Conservation (phyloP, 2,329 filamentous ascomycete species). For the Talaromyces albobiverticillius region DNA sequence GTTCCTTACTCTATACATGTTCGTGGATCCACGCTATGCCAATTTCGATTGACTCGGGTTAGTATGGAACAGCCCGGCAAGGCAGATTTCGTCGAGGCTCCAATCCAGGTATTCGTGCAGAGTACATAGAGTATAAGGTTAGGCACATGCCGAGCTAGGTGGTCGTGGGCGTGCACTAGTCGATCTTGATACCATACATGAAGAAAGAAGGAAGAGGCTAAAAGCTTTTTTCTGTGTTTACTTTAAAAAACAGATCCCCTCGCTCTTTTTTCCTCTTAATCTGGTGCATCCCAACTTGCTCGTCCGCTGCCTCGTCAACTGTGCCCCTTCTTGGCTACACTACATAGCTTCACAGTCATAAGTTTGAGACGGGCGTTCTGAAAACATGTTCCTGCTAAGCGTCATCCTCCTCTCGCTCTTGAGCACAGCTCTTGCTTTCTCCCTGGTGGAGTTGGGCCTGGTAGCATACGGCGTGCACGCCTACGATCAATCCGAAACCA, state of each 20-base stretch:
- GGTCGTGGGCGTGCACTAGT: neutral
- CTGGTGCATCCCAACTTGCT: no score
- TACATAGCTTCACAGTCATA: no score
- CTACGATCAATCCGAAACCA: constrained; percentile 7
- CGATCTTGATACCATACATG: neutral
- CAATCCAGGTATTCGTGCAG: neutral
- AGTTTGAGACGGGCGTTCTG: no score
- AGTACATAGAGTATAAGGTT: neutral
- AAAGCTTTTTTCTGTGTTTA: neutral
- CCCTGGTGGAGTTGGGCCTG: constrained; percentile 29
- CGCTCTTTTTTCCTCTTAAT: neutral
- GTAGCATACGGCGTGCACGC: constrained; percentile 19
- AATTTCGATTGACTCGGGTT: neutral
- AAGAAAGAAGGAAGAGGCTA: neutral
- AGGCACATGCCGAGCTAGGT: neutral
- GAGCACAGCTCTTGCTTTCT: constrained; percentile 22
- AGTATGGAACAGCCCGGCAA: neutral
- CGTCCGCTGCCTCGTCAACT: neutral
- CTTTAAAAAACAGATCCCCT: neutral
- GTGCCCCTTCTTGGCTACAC: neutral
- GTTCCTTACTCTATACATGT: neutral
- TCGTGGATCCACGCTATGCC: neutral
- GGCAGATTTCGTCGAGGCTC: neutral
- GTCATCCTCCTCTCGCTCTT: constrained; percentile 25
- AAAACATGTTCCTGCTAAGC: constrained; percentile 19